A percentile compares a stretch with the other conserved stretches of the same genome.
These are phyloP conservation scores for Penicillium carneum DNA, from an alignment of 2,329 filamentous ascomycete species.

Conservation along the genomic window DNA sequence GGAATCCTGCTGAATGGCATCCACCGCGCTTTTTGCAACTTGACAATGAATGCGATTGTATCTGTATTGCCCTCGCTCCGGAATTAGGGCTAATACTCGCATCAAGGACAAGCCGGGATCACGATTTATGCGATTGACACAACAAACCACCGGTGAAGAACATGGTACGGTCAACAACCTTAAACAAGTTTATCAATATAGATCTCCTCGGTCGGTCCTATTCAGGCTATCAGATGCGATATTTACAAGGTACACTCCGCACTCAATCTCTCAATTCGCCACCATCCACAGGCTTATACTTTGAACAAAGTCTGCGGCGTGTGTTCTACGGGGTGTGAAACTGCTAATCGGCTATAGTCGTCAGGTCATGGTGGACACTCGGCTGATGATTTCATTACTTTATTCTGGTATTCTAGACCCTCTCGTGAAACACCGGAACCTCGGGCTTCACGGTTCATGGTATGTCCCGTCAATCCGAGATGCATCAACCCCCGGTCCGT, in stretches of 20 bases:
- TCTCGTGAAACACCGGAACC: conserved; percentile 21
- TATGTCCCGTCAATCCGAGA: conserved; percentile 11
- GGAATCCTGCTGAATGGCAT: conserved; percentile 17
- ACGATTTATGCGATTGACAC: not conserved
- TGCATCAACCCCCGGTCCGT: not conserved
- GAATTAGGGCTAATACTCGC: not conserved
- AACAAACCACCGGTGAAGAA: no score
- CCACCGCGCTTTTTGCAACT: not conserved
- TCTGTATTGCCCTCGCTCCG: not conserved
- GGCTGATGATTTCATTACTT: conserved; percentile 17
- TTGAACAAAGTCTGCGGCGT: not conserved
- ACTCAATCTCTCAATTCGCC: conserved; percentile 18
- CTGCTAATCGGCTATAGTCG: conserved; percentile 23
- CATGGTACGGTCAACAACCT: not conserved
- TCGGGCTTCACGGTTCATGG: not conserved
- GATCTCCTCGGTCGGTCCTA: not conserved
- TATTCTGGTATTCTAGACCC: conserved; percentile 31
- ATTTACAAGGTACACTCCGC: not conserved
- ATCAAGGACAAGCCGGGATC: not conserved
- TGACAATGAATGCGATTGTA: not conserved
- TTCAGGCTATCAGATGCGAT: conserved; percentile 2
- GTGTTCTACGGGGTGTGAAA: conserved; percentile 14
- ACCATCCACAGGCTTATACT: conserved; percentile 21
- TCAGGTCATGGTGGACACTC: conserved; percentile 22
- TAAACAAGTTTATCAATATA: not conserved